Evolutionary conservation across 164 flowering plant genomes (phyloP).

Genomic region (Euptelea pleiosperma): DNA sequence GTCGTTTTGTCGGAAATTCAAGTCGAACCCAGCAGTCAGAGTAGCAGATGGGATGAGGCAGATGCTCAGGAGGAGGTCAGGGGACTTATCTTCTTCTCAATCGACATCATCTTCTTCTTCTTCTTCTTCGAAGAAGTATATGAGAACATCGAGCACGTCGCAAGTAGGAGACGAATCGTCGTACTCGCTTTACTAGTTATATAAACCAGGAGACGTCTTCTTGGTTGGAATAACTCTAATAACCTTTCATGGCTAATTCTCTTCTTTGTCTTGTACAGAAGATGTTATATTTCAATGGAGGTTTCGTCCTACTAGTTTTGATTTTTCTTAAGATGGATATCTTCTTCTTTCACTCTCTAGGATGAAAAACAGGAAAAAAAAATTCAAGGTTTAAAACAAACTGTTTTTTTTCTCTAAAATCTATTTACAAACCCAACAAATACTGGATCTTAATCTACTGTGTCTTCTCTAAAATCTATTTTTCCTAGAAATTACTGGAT

Average conservation of each 20-base stretch:
- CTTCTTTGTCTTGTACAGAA: conserved; percentile 15
- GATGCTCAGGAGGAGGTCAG: conserved; percentile 70
- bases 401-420: too few species aligned
- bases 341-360: conserved; percentile 3
- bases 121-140: conserved; percentile 44
- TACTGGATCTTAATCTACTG: too few species aligned
- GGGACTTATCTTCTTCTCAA: conserved; percentile 29
- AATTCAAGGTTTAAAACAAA: too few species aligned
- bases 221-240: conserved; percentile 11
- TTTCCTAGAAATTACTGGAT: too few species aligned
- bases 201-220: neutral
- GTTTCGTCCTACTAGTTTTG: conserved; percentile 9
- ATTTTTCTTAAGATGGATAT: conserved; percentile 10
- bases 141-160: conserved; percentile 49
- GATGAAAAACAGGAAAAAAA: too few species aligned
- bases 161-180: conserved; percentile 13
- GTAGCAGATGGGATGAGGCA: conserved; percentile 82
- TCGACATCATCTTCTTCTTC: conserved; percentile 23
- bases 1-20: conserved; percentile 63
- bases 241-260: neutral
- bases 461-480: too few species aligned
- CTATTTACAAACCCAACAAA: too few species aligned
- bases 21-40: conserved; percentile 58
- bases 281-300: conserved; percentile 17
- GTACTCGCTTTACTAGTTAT: conserved; percentile 4